These are phyloP conservation scores for Neoscytalidium dimidiatum DNA, from an alignment of 2,329 filamentous ascomycete genomes.

Conservation along the genomic window DNA sequence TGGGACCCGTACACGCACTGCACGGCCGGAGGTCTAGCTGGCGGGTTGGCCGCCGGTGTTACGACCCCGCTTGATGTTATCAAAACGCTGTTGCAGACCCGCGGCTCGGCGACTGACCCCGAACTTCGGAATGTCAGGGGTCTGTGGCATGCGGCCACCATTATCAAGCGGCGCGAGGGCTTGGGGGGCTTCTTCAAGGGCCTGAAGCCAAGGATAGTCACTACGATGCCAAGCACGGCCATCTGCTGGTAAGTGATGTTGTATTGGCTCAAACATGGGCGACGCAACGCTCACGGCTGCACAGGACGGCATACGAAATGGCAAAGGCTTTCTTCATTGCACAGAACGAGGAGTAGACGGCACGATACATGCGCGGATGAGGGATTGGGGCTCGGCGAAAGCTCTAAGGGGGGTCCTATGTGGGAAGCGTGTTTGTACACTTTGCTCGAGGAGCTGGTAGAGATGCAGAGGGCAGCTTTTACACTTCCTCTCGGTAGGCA, in stretches of 20 bases:
- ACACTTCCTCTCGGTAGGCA: conserved; percentile 6
- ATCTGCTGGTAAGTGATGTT: conserved; percentile 93
- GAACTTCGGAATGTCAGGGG: conserved; percentile 86
- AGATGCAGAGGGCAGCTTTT: conserved; percentile 4
- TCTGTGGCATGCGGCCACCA: conserved; percentile 73
- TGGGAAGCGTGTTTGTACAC: conserved; percentile 8
- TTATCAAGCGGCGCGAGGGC: conserved; percentile 83
- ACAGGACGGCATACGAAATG: conserved; percentile 66
- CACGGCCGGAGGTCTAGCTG: conserved; percentile 85
- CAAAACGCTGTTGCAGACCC: conserved; percentile 94
- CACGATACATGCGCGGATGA: too few species aligned
- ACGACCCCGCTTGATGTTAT: conserved; percentile 98
- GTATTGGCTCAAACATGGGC: not conserved
- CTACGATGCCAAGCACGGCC: conserved; percentile 98
- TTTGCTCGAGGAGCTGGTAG: not conserved
- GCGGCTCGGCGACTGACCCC: conserved; percentile 77
- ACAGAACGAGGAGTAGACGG: conserved; percentile 30
- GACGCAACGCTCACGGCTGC: conserved; percentile 22
- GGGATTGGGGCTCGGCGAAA: not conserved
- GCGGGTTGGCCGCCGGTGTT: conserved; percentile 87
- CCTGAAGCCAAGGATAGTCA: conserved; percentile 85
- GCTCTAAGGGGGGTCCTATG: not conserved
- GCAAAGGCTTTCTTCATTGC: conserved; percentile 67
- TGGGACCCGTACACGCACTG: conserved; percentile 97
- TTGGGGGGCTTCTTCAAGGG: conserved; percentile 89